Evolutionary conservation across 2,329 filamentous ascomycete genomes (phyloP), one percentile per base, ranked within the genome.

Genomic region (Bipolaris bicolor): DNA sequence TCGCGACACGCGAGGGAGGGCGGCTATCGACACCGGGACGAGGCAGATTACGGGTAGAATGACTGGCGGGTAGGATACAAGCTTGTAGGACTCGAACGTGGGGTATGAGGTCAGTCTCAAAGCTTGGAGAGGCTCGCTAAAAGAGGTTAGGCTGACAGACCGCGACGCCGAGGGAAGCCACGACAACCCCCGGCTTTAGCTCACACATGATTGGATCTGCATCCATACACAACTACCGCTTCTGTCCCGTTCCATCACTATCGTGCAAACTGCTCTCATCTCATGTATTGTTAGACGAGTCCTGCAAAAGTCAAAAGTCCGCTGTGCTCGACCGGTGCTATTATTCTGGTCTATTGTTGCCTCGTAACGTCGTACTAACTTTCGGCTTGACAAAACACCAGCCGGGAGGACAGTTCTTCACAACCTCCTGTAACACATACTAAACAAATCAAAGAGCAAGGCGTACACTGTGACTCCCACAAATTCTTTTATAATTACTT

Each of bases 71-170:
- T 37, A 39, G 45, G 45, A 45, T 43, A 41, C 39, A 33, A 58
- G 61, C 53, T 64, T 66, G 61, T 68, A 57, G 61, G 60, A 60
- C 57, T 64, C 59, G 26, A 60, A 60, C 63, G 63, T 68, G 66
- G 67, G 69, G 68, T 69, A 69, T 69, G 67, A 69, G 60, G 62
- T 69, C 67, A 69, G 67, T 61, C 65, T 62, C 57, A 53, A 55
- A 58, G 61, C 61, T 63, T 64, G 58, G 61, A 55, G 55, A 52
- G 51, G 49, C 41, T 40, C 40, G 60, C 66, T 52, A 60, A 64
- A 68, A 64, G 65, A 62, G 65, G 56, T 61, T 69, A 69, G 68
- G 59, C 41, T 48, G 60, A 37, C 45, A 34, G 31, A 49, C 53
- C 48, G 57, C 57, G 55, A 55, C 56, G 56, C 58, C 58, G 57